A percentile compares a stretch with the other conserved stretches of the same genome.
Evolutionary conservation across 306 rosid species (phyloP).

Genomic region (Malus sylvestris): DNA sequence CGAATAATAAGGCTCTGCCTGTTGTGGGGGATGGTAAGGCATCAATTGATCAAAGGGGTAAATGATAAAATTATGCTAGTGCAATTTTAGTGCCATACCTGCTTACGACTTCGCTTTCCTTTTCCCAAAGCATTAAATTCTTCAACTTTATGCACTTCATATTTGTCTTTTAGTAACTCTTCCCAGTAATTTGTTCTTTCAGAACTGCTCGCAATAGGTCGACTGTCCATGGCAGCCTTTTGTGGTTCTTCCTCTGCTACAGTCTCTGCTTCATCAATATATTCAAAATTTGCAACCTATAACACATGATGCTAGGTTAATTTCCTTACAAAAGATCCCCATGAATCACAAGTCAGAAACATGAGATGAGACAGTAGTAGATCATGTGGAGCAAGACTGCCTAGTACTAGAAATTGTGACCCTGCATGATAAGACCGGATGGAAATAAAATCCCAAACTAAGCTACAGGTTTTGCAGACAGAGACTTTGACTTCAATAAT

Average conservation of each 20-base stretch:
- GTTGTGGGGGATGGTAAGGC: no score
- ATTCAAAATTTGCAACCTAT: constrained; percentile 95
- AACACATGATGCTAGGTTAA: constrained; percentile 14
- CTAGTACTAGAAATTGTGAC: neutral
- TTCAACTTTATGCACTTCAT: constrained; percentile 83
- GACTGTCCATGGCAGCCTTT: constrained; percentile 42
- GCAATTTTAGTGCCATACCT: constrained; percentile 39
- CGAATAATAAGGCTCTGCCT: neutral
- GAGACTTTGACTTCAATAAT: neutral
- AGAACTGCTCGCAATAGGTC: constrained; percentile 29
- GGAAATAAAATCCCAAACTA: neutral
- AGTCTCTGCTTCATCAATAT: constrained; percentile 83
- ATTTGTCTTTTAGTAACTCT: constrained; percentile 78
- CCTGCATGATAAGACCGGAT: neutral
- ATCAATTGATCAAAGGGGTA: neutral
- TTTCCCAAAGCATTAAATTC: constrained; percentile 87
- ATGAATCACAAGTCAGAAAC: neutral
- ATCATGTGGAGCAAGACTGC: neutral
- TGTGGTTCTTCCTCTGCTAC: constrained; percentile 71
- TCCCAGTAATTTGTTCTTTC: constrained; percentile 88
- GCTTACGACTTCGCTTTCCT: constrained; percentile 91
- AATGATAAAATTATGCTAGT: neutral
- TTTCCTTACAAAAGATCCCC: neutral
- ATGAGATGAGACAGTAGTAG: neutral
- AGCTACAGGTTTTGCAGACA: neutral